Evolutionary conservation across 805 yeast genomes (phyloP), one percentile per base, ranked within the genome.

Genomic region (Candida nonsorbophila): DNA sequence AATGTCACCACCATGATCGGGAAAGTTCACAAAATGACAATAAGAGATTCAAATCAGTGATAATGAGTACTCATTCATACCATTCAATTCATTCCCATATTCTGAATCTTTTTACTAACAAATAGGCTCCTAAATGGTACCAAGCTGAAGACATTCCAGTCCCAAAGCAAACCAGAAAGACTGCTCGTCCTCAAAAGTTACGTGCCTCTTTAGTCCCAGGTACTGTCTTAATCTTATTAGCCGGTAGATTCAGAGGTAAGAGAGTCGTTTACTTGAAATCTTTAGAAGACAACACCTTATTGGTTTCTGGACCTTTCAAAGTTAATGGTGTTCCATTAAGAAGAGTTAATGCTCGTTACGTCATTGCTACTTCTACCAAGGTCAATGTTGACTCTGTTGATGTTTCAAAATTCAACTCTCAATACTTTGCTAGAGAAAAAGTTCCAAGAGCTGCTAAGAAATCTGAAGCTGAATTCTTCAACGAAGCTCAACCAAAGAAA

Each of bases 181-280:
- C 88, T 55, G 74, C 75, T 57, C 85, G 87, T 66, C 94, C 97
- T 61, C 92, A 86, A 72, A 84, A 84, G 72, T 78, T 92, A 69
- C 87, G 97, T 72, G 77, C 94, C 58, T 83, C 96, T 44, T 76
- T 90, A 60, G 94, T 84, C 51, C 97, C 97, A 70, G 98, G 98
- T 68, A 84, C 97, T 61, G 97, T 90, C 52, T 77, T 92, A 66
- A 90, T 90, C 69, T 74, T 90, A 67, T 79, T 90, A 65, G 97
- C 97, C 58, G 98, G 98, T 67, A 86, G 96, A 73, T 90, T 87
- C 94, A 85, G 98, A 74, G 98, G 98, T 69, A 92, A 90, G 85
- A 88, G 97, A 76, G 98, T 92, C 56, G 97, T 90, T 48, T 84
- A 83, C 83, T 81, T 90, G 68, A 90, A 90, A 82, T 72, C 82